A percentile compares a stretch with the other conserved stretches of the same genome.
Conservation (phyloP, 2,329 filamentous ascomycete genomes). For the Hyphodiscus sp. region DNA sequence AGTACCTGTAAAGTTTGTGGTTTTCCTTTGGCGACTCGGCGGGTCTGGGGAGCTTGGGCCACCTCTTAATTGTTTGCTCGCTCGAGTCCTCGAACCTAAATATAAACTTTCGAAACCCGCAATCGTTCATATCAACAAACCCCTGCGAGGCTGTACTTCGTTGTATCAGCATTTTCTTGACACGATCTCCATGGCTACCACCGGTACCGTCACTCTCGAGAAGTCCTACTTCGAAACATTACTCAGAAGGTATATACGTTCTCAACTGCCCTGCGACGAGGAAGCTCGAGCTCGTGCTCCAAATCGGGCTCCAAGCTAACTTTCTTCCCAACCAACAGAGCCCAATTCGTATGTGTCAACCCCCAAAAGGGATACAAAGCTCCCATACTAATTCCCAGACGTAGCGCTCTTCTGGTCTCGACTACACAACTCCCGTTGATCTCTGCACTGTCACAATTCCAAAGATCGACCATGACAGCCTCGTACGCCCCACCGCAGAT, state of each 20-base stretch:
- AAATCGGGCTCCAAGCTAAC: constrained; percentile 14
- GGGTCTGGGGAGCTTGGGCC: too few relatives aligned
- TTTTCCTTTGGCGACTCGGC: too few relatives aligned
- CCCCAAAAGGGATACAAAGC: background rate
- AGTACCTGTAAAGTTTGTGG: too few relatives aligned
- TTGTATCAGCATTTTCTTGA: constrained; percentile 13
- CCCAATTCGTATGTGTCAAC: constrained; percentile 39
- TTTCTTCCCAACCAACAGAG: constrained; percentile 30
- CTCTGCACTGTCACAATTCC: constrained; percentile 46
- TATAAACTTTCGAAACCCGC: background rate
- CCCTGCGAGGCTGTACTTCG: constrained; percentile 8
- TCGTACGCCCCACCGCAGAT: constrained; percentile 34
- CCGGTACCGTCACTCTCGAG: constrained; percentile 47
- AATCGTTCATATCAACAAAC: too few relatives aligned
- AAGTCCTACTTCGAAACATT: constrained; percentile 56
- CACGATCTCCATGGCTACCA: constrained; percentile 17
- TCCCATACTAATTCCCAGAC: constrained; percentile 5
- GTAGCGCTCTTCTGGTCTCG: constrained; percentile 34
- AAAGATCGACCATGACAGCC: constrained; percentile 52
- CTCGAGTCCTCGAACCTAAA: too few relatives aligned
- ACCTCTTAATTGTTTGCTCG: too few relatives aligned
- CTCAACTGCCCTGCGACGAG: background rate
- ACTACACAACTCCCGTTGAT: constrained; percentile 30
- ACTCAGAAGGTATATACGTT: constrained; percentile 49
- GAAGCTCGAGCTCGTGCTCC: constrained; percentile 3